Percentiles rank a stretch among this genome's conserved stretches.
These are phyloP conservation scores for Amanita rubescens DNA, from an alignment of 768 basidiomycete genomes.

Conservation along the genomic window DNA sequence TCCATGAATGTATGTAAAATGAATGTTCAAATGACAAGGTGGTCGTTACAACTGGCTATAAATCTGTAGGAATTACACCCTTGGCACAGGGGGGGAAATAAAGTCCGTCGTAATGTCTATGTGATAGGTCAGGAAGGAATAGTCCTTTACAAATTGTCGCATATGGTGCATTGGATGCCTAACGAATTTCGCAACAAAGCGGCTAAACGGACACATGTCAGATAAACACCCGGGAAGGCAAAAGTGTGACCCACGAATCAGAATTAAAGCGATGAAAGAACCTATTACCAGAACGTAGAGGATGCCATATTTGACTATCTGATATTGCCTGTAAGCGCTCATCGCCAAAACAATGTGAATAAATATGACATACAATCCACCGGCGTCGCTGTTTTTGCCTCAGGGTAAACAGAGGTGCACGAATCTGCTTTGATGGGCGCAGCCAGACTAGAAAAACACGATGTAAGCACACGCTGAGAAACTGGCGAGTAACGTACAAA, in stretches of 20 bases:
- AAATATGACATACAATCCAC: slow-evolving; percentile 60
- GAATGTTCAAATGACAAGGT: slow-evolving; percentile 1
- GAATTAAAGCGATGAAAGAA: slow-evolving; percentile 70
- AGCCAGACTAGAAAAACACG: slow-evolving; percentile 68
- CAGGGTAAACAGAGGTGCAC: slow-evolving; percentile 83
- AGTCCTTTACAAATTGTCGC: slow-evolving; percentile 52
- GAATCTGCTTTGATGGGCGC: slow-evolving; percentile 89
- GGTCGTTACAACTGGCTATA: neutral
- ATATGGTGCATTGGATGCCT: slow-evolving; percentile 58
- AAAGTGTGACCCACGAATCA: slow-evolving; percentile 51
- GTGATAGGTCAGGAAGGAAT: slow-evolving; percentile 25
- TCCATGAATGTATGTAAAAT: slow-evolving; percentile 3
- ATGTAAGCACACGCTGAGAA: slow-evolving; percentile 13
- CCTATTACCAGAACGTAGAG: slow-evolving; percentile 65
- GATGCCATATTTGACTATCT: slow-evolving; percentile 81
- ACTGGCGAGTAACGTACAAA: slow-evolving; percentile 57
- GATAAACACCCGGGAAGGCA: slow-evolving; percentile 8
- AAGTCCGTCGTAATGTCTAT: slow-evolving; percentile 3
- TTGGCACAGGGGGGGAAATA: neutral
- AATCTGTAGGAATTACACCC: neutral
- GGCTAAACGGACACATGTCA: slow-evolving; percentile 30
- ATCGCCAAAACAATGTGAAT: slow-evolving; percentile 9
- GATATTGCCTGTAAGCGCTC: neutral
- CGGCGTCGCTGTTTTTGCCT: slow-evolving; percentile 87
- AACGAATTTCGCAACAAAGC: slow-evolving; percentile 52